Conservation (phyloP, 345 rosid genomes). For the Jatropha curcas region DNA sequence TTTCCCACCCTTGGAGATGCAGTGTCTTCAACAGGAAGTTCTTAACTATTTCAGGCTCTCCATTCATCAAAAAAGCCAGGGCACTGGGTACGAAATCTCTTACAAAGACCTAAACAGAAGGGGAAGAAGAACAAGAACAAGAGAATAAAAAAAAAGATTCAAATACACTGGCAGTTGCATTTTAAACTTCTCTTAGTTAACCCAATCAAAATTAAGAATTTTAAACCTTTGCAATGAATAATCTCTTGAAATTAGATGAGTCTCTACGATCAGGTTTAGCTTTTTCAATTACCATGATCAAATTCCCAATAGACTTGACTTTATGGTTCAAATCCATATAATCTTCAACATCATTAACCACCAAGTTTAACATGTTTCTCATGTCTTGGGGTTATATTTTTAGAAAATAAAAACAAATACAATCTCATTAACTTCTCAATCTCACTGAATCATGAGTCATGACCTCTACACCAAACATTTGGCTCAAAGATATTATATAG, state of each 20-base stretch:
- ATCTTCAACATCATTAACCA: neutral
- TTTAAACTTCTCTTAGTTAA: neutral
- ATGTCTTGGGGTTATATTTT: no score
- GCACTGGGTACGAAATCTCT: slow-evolving; percentile 88
- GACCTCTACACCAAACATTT: no score
- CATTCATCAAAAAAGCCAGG: slow-evolving; percentile 75
- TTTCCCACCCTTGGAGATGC: slow-evolving; percentile 72
- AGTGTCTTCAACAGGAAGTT: slow-evolving; percentile 70
- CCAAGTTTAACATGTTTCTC: no score
- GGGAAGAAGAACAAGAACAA: neutral
- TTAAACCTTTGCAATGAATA: neutral
- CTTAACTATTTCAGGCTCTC: slow-evolving; percentile 74
- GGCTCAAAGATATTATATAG: no score
- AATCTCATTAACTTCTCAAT: no score
- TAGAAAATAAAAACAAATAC: no score
- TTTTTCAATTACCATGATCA: neutral
- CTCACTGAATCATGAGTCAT: no score
- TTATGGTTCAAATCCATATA: neutral
- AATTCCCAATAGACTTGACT: neutral
- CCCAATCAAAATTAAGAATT: neutral
- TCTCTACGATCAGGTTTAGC: neutral
- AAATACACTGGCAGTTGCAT: neutral
- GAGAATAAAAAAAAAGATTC: neutral
- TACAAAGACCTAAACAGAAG: slow-evolving; percentile 57
- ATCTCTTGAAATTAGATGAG: neutral